A percentile compares a stretch with the other conserved stretches of the same genome.
Evolutionary conservation across 2,329 filamentous ascomycete genomes (phyloP).

Genomic region (Chrysosporium queenslandicum): DNA sequence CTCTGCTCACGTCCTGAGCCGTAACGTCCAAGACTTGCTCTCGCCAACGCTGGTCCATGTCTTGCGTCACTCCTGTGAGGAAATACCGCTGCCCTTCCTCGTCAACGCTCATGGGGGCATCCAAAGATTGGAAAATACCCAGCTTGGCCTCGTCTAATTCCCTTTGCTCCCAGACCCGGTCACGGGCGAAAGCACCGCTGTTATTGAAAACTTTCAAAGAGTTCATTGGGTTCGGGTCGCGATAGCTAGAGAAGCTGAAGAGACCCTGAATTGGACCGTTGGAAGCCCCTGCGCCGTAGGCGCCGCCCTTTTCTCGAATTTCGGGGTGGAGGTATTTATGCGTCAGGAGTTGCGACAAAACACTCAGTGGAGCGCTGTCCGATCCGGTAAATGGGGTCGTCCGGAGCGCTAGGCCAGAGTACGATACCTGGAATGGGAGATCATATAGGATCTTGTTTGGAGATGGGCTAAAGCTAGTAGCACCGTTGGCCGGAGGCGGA

Average conservation of each 20-base stretch:
- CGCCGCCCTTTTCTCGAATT: constrained; percentile 93
- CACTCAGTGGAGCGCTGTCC: constrained; percentile 69
- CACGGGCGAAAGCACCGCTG: constrained; percentile 71
- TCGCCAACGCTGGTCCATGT: constrained; percentile 77
- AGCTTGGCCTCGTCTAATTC: constrained; percentile 96
- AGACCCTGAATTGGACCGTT: constrained; percentile 68
- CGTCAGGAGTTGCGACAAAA: constrained; percentile 82
- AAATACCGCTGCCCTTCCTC: constrained; percentile 81
- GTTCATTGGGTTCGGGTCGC: constrained; percentile 88
- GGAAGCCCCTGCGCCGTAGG: constrained; percentile 87
- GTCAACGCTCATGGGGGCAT: constrained; percentile 79
- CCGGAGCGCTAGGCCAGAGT: constrained; percentile 70
- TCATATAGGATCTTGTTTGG: constrained; percentile 73
- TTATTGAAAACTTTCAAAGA: constrained; percentile 74
- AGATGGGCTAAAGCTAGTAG: constrained; percentile 26
- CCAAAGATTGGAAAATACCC: constrained; percentile 81
- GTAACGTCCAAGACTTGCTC: constrained; percentile 80
- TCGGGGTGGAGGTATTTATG: constrained; percentile 96
- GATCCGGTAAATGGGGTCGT: constrained; percentile 73
- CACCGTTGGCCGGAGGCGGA: constrained; percentile 24
- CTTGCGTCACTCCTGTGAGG: constrained; percentile 70
- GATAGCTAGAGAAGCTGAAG: constrained; percentile 94
- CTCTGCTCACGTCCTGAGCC: constrained; percentile 65
- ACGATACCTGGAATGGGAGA: constrained; percentile 94
- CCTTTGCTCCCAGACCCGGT: constrained; percentile 68